phyloP scores from a whole-genome alignment of 495 filamentous ascomycete genomes.

The Aspergillus taichungensis region DNA sequence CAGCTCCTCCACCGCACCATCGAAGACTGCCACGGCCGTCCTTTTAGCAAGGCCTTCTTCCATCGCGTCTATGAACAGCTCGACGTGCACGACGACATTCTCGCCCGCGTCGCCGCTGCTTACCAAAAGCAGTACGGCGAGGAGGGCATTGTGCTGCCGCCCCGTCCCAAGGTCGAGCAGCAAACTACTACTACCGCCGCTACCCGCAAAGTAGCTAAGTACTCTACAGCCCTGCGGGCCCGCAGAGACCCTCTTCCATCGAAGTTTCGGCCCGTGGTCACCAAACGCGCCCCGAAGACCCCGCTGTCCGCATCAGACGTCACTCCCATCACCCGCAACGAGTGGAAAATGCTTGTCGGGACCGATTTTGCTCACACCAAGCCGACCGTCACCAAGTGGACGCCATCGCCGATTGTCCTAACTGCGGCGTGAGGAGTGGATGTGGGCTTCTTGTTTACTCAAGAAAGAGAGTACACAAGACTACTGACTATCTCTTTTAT shows the following conservation, averaged over 20 bases:
- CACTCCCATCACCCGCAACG: conserved; percentile 38
- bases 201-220: too few relatives aligned
- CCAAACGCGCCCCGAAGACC: conserved; percentile 34
- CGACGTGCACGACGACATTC: conserved; percentile 42
- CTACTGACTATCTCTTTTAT: too few relatives aligned
- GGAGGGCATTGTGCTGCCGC: conserved; percentile 36
- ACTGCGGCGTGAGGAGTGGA: conserved; percentile 23
- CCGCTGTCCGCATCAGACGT: conserved; percentile 39
- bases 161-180: conserved; percentile 13
- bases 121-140: conserved; percentile 49
- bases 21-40: conserved; percentile 47
- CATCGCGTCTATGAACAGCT: conserved; percentile 56
- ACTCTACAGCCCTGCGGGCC: conserved; percentile 8
- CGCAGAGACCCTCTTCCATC: conserved; percentile 11
- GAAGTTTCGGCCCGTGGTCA: conserved; percentile 7
- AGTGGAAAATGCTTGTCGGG: conserved; percentile 37
- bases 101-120: conserved; percentile 46
- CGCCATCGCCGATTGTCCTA: conserved; percentile 30
- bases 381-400: conserved; percentile 37
- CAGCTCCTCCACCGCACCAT: conserved; percentile 55
- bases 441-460: not conserved
- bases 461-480: too few relatives aligned
- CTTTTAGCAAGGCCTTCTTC: conserved; percentile 49
- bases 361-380: conserved; percentile 23
- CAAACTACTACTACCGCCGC: not conserved